Evolutionary conservation across 305 asterid genomes (phyloP).

Genomic region (Solanum hybrid): DNA sequence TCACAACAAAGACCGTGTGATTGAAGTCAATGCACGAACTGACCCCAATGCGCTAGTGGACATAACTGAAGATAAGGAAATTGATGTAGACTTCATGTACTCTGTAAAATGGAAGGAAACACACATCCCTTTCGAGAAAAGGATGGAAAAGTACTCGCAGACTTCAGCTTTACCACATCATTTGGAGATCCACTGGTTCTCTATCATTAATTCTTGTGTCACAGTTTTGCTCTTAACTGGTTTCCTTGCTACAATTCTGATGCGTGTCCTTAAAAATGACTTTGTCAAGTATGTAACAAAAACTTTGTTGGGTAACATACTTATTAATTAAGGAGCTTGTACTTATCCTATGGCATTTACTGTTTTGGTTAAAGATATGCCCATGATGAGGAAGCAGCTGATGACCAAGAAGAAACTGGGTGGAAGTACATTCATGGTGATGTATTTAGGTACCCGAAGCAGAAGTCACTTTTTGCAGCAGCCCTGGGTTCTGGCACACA

Average conservation of each 20-base stretch:
- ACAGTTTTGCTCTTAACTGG: constrained; percentile 40
- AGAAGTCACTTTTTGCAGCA: constrained; percentile 32
- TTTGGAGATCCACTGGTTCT: constrained; percentile 44
- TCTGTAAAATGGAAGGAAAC: constrained; percentile 40
- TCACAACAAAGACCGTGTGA: constrained; percentile 28
- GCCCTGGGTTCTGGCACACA: constrained; percentile 35
- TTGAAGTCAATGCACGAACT: constrained; percentile 36
- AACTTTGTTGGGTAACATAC: background rate
- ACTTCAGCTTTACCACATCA: constrained; percentile 33
- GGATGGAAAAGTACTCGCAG: constrained; percentile 37
- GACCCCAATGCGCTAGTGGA: constrained; percentile 36
- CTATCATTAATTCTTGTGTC: constrained; percentile 39
- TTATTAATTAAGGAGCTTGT: background rate
- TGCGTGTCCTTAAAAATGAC: constrained; percentile 41
- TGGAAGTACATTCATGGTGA: constrained; percentile 42
- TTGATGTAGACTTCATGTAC: constrained; percentile 32
- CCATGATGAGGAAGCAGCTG: constrained; percentile 34
- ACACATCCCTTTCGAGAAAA: constrained; percentile 23
- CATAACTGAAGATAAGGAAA: constrained; percentile 31
- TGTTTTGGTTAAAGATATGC: constrained; percentile 20
- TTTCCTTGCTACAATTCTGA: constrained; percentile 36
- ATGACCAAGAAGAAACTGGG: constrained; percentile 41
- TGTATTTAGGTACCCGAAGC: constrained; percentile 29
- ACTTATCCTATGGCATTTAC: background rate
- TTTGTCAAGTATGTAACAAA: constrained; percentile 31